Base-by-base conservation (phyloP, 371 early-diverging fungal genomes). In the Saksenaea vasiformis region DNA sequence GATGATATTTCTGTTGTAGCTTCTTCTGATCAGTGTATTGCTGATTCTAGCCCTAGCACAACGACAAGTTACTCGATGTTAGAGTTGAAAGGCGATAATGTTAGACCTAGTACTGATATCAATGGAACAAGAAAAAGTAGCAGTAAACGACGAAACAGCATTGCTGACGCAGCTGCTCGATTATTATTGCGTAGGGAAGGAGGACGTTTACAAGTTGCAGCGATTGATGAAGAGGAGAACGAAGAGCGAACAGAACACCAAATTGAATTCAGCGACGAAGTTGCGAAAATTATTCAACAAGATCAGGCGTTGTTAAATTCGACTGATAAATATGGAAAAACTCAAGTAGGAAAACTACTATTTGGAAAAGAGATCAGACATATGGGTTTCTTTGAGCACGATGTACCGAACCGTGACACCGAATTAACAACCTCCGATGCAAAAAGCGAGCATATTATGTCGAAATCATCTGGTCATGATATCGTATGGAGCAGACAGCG, bases 401-500 rank as follows among this genome's bases (percentile, higher is more conserved):
- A 69, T 15, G 26, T 58, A 17, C 19, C 44, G 2, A 61, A 58
- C 15, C 34, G 37, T 54, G 53, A 36, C 7, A 28, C 1, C n/a
- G 51, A 22, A 5, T 17, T 22, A 10, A 10, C 24, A 10, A 2
- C 17, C 24, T 17, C 26, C 7, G 70, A 78, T 62, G 66, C 66
- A 31, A 74, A 66, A 47, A 76, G 77, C 56, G 72, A 70, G 36
- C 61, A 61, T 55, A 56, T 62, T 19, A 58, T 57, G n/a, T 56
- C 61, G 17, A 60, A 61, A 47, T 57, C 60, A 2, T 55, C 60
- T 3, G 17, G 58, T 9, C 56, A 68, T 19, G 64, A 68, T 22
- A 39, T 61, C 11, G 58, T 64, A 15, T 73, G 71, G 72, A 63
- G 53, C 27, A 63, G 72, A 9, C 73, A 75, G 60, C 39, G 73